These are phyloP conservation scores for Colletotrichum cereale DNA, from an alignment of 2,329 filamentous ascomycete species.

Conservation along the genomic window DNA sequence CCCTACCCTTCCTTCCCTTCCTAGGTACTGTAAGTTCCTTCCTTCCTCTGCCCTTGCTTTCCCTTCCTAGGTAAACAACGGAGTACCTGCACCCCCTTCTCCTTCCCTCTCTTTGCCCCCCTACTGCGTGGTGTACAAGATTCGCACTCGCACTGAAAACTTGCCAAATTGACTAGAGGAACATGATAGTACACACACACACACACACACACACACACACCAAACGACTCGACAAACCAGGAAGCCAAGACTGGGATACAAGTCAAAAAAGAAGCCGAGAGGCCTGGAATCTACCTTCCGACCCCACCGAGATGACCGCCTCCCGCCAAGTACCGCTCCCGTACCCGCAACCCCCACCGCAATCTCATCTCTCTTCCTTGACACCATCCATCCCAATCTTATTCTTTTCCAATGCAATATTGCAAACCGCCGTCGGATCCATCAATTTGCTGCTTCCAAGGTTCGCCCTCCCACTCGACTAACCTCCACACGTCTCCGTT, in stretches of 20 bases:
- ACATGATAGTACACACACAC: neutral
- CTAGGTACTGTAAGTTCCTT: too few relatives aligned
- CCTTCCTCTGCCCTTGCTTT: neutral
- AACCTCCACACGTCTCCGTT: neutral
- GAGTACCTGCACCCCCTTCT: neutral
- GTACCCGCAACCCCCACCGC: slow-evolving; percentile 20
- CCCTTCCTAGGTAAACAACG: too few relatives aligned
- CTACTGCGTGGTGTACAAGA: too few relatives aligned
- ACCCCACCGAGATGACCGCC: slow-evolving; percentile 1
- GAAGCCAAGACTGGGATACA: neutral
- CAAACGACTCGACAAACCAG: neutral
- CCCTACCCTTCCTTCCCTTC: neutral
- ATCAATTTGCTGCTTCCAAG: slow-evolving; percentile 22
- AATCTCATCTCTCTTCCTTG: slow-evolving; percentile 14
- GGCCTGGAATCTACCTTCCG: slow-evolving; percentile 8
- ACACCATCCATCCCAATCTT: slow-evolving; percentile 27
- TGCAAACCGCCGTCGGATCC: slow-evolving; percentile 14
- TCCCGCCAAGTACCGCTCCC: slow-evolving; percentile 17
- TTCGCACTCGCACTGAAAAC: neutral
- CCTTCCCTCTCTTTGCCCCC: neutral
- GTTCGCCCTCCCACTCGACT: neutral
- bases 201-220: neutral
- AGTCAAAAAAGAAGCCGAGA: neutral
- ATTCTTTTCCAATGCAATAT: slow-evolving; percentile 14
- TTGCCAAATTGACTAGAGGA: neutral